Conservation (phyloP, 768 basidiomycete species). For the Boletus sp. region DNA sequence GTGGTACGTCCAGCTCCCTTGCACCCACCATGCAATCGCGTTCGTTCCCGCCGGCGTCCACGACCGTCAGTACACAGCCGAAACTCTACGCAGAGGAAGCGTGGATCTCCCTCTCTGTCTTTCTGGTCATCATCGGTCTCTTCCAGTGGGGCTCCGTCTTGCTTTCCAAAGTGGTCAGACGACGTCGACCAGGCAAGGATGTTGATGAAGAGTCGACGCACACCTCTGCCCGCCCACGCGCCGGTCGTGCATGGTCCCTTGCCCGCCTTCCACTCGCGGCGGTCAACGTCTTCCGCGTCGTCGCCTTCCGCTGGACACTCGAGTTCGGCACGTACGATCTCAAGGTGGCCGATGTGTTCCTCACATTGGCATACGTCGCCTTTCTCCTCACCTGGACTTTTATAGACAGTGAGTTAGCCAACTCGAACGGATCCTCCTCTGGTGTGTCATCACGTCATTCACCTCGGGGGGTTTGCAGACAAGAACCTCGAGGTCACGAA, state of each 20-base stretch:
- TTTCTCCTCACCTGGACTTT: constrained; percentile 44
- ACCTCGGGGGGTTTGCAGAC: constrained; percentile 1
- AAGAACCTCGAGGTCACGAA: neutral
- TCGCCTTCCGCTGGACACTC: constrained; percentile 48
- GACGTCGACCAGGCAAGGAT: neutral
- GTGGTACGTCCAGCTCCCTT: neutral
- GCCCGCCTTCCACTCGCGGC: constrained; percentile 36
- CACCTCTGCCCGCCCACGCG: neutral
- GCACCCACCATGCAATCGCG: neutral
- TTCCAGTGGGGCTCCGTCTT: constrained; percentile 28
- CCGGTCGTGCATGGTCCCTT: constrained; percentile 36
- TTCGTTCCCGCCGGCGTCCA: neutral
- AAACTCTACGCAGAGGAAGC: constrained; percentile 5
- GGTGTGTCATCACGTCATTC: neutral
- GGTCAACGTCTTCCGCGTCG: constrained; percentile 43
- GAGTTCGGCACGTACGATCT: constrained; percentile 41
- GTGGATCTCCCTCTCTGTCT: constrained; percentile 16
- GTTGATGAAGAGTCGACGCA: constrained; percentile 18
- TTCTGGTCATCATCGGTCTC: constrained; percentile 18
- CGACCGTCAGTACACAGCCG: fast-evolving
- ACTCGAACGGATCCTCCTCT: neutral
- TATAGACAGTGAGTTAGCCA: constrained; percentile 40
- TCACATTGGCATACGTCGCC: constrained; percentile 45
- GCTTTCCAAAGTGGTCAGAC: constrained; percentile 17
- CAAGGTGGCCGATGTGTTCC: constrained; percentile 42